These are phyloP conservation scores for Jacaranda copaia DNA, from an alignment of 257 asterid genomes.

Conservation along the genomic window DNA sequence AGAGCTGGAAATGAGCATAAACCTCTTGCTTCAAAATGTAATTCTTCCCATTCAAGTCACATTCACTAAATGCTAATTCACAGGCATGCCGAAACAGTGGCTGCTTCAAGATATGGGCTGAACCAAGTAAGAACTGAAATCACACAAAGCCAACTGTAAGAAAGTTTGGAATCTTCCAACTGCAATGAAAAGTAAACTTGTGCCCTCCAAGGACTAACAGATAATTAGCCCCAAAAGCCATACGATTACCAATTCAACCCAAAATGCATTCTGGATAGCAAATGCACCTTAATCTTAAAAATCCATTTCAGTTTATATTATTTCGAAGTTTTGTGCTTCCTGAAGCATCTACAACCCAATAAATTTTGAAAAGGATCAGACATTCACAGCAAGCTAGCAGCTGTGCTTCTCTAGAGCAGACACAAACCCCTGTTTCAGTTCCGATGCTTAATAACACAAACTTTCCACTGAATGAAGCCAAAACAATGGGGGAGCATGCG, in stretches of 20 bases:
- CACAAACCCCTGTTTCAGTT: not conserved
- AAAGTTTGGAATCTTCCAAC: not conserved
- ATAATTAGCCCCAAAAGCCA: not conserved
- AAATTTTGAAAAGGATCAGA: not conserved
- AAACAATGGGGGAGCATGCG: not conserved
- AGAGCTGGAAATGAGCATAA: slow-evolving; percentile 16
- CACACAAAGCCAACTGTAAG: slow-evolving; percentile 32
- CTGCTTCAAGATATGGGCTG: slow-evolving; percentile 87
- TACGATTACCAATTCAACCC: not conserved
- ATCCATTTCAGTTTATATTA: not conserved
- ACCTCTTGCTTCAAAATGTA: slow-evolving; percentile 80
- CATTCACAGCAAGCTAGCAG: not conserved
- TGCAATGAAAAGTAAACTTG: not conserved
- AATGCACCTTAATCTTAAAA: not conserved
- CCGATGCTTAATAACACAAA: not conserved
- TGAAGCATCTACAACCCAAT: not conserved
- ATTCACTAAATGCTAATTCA: slow-evolving; percentile 76
- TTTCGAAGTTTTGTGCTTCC: not conserved
- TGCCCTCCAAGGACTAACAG: not conserved
- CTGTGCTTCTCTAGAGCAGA: not conserved
- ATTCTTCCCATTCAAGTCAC: slow-evolving; percentile 51
- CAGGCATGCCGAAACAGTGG: slow-evolving; percentile 69
- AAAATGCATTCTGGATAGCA: not conserved
- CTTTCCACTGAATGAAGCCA: slow-evolving; percentile 12
- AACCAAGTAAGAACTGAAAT: slow-evolving; percentile 91